Conservation (phyloP, 176 grass and related monocot genomes). For the Musa schizocarpa region DNA sequence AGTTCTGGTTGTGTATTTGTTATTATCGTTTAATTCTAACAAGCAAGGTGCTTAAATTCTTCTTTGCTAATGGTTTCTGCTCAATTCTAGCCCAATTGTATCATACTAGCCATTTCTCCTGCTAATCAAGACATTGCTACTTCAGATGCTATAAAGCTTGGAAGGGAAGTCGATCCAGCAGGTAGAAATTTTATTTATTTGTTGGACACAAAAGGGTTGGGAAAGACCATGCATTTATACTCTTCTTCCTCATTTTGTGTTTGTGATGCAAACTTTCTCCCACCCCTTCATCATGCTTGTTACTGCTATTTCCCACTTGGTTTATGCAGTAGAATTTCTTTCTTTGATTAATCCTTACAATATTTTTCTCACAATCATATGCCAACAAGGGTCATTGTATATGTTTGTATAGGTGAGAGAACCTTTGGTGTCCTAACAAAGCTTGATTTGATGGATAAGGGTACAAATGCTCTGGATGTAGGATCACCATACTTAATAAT, state of each 20-base stretch:
- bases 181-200: slow-evolving; percentile 33
- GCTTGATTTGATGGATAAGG: slow-evolving; percentile 99
- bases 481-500: neutral
- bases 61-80: neutral
- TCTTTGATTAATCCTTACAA: no score
- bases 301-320: neutral
- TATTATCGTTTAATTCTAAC: no score
- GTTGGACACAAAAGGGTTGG: neutral
- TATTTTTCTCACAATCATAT: no score
- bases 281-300: neutral
- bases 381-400: no score
- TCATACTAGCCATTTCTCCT: slow-evolving; percentile 97
- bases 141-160: slow-evolving; percentile 94
- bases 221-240: neutral
- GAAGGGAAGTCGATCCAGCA: slow-evolving; percentile 91
- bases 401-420: slow-evolving; percentile 61
- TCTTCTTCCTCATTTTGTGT: neutral
- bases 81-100: slow-evolving; percentile 55
- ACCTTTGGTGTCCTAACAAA: slow-evolving; percentile 98
- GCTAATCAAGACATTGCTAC: slow-evolving; percentile 99
- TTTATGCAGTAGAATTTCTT: neutral
- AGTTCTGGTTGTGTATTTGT: neutral
- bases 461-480: slow-evolving; percentile 96
- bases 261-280: neutral
- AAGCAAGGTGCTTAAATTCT: no score